Base-by-base conservation (phyloP, 768 basidiomycete genomes). In the Mycena polygramma region DNA sequence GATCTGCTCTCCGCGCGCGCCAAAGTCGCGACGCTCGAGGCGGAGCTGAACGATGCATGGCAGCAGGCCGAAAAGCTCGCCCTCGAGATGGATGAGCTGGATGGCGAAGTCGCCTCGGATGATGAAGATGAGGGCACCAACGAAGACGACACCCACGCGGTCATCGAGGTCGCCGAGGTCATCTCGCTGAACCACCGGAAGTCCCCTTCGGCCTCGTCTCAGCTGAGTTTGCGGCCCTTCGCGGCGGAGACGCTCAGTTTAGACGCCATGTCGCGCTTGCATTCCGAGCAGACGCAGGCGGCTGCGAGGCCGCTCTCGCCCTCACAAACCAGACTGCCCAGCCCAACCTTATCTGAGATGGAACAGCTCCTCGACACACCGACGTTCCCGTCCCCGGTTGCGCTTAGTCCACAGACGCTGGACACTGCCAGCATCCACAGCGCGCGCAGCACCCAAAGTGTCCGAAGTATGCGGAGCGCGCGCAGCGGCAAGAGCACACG, bases 11-110 rank as follows among this genome's bases (percentile, higher is more conserved):
- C 82, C 10, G 83, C 87, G 7, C 84, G 83, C 62, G 76, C 83
- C 14, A 82, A 84, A 45, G 85, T 92, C 26, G 80, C 80, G 30
- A 83, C 87, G 61, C 85, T 95, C 24, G 85, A 92, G 73, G 91
- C 86, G 17, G 92, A 94, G 72, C 83, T 94, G 26, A 89, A 91
- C 57, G 94, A 95, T 62, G 94, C 93, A 0, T 95, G 94, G 94
- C 85, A 85, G 55, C 90, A 91, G 68, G 94, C 93, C 3, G 91
- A 93, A 74, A 88, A 87, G 49, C 82, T 94, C 73, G 94, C 93
- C 1, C 78, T 82, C 60, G 92, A 94, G 76, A 85, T 94, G 75
- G 93, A 95, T 76, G 88, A 88, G 51, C 77, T 89, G 59, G 89
- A 91, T 62, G 79, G 77, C 30, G 81, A 75, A 15, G 75, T 77